Evolutionary conservation across 1,139 yeast species (phyloP).

Genomic region (Geotrichum restrictum): DNA sequence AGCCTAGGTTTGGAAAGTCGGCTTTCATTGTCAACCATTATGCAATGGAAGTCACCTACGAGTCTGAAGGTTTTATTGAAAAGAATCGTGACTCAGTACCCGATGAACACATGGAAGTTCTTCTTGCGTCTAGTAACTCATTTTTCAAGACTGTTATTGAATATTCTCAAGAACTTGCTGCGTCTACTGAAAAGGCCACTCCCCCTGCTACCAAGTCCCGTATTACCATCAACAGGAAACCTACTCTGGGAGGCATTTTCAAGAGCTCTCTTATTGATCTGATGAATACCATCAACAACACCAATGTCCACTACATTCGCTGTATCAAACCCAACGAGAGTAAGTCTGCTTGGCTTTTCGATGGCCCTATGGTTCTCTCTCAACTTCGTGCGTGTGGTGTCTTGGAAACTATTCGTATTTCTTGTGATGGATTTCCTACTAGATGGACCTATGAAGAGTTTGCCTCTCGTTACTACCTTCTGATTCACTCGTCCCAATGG

Average conservation of each 20-base stretch:
- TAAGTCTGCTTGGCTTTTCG: slow-evolving; percentile 94
- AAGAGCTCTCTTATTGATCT: slow-evolving; percentile 87
- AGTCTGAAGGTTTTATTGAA: slow-evolving; percentile 91
- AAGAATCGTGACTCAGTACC: slow-evolving; percentile 97
- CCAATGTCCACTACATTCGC: slow-evolving; percentile 93
- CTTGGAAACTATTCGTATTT: slow-evolving; percentile 88
- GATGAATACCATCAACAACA: slow-evolving; percentile 87
- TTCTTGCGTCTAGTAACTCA: slow-evolving; percentile 63
- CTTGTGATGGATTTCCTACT: slow-evolving; percentile 97
- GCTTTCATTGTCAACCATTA: slow-evolving; percentile 90
- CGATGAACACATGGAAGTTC: slow-evolving; percentile 86
- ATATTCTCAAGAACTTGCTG: slow-evolving; percentile 60
- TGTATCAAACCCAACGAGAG: slow-evolving; percentile 96
- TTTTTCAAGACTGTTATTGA: slow-evolving; percentile 62
- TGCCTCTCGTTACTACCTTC: slow-evolving; percentile 81
- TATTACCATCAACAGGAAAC: slow-evolving; percentile 62
- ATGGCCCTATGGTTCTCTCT: slow-evolving; percentile 89
- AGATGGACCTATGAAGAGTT: slow-evolving; percentile 94
- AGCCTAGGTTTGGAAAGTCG: slow-evolving; percentile 90
- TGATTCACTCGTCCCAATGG: slow-evolving; percentile 71
- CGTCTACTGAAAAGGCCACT: slow-evolving; percentile 50
- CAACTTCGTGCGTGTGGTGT: slow-evolving; percentile 99
- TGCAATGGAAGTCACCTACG: slow-evolving; percentile 91
- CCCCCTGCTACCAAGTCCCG: slow-evolving; percentile 33
- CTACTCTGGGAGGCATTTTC: slow-evolving; percentile 92